A percentile compares a stretch with the other conserved stretches of the same genome.
These are phyloP conservation scores for Fusarium bactridioides DNA, from an alignment of 2,329 filamentous ascomycete species.

Conservation along the genomic window DNA sequence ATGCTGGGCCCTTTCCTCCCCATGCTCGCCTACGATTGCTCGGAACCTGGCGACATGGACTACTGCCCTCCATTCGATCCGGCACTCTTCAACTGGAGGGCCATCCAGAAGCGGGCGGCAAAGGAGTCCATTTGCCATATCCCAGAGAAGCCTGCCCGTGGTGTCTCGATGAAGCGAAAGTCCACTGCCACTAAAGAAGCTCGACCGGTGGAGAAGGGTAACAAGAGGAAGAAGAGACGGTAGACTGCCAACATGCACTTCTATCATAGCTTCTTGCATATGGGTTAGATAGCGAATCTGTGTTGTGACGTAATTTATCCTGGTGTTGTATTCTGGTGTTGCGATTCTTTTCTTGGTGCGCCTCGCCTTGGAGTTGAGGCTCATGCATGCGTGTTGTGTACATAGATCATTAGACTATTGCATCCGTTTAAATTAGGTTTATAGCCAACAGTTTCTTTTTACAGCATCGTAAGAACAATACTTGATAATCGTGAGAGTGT, in stretches of 20 bases:
- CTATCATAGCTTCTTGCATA: neutral
- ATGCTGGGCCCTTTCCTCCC: neutral
- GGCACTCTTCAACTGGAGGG: conserved; percentile 3
- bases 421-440: neutral
- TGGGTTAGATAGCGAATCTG: neutral
- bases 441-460: no score
- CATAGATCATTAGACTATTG: neutral
- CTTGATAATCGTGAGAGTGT: neutral
- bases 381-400: neutral
- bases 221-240: neutral
- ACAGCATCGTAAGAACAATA: neutral
- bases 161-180: neutral
- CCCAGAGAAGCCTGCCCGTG: no score
- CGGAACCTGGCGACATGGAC: neutral
- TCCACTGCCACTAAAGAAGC: neutral
- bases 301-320: neutral
- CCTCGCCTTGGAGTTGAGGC: neutral
- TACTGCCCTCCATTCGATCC: neutral
- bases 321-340: neutral
- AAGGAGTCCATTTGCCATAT: neutral
- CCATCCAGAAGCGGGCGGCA: neutral
- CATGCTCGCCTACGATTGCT: neutral
- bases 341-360: neutral
- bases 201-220: neutral
- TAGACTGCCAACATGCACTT: neutral